These are phyloP conservation scores for Plasmopara viticola DNA, from an alignment of 352 stramenopile species.

Conservation along the genomic window DNA sequence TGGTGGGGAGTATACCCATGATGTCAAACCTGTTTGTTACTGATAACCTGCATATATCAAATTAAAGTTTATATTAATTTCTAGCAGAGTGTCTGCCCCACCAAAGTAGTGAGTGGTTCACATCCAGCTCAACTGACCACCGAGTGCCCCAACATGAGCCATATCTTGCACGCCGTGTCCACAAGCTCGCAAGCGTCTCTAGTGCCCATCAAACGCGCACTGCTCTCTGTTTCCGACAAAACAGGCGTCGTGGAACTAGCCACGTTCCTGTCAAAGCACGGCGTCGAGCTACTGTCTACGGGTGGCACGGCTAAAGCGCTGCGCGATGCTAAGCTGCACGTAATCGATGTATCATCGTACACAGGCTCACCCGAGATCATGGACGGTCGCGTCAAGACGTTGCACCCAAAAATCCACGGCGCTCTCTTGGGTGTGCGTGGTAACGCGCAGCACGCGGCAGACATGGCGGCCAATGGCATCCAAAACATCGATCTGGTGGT, in stretches of 20 bases:
- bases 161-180: conserved; percentile 78
- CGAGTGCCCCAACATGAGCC: conserved; percentile 41
- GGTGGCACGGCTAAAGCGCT: conserved; percentile 97
- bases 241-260: conserved; percentile 96
- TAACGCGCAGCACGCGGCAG: conserved; percentile 93
- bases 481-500: conserved; percentile 98
- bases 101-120: too few species aligned
- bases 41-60: too few species aligned
- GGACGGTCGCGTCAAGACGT: conserved; percentile 98
- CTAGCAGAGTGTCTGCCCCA: too few species aligned
- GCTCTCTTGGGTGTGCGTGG: conserved; percentile 96
- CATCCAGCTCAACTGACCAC: background rate
- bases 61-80: too few species aligned
- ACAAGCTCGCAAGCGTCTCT: conserved; percentile 57
- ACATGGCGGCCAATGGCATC: conserved; percentile 96
- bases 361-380: conserved; percentile 98
- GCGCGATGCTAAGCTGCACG: conserved; percentile 90
- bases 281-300: conserved; percentile 97
- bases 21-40: too few species aligned
- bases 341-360: conserved; percentile 97
- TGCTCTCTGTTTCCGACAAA: conserved; percentile 99
- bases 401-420: conserved; percentile 99
- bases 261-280: conserved; percentile 87
- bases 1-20: too few species aligned
- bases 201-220: conserved; percentile 91